Evolutionary conservation across 1,139 yeast species (phyloP).

Genomic region (Zygotorulaspora mrakii): DNA sequence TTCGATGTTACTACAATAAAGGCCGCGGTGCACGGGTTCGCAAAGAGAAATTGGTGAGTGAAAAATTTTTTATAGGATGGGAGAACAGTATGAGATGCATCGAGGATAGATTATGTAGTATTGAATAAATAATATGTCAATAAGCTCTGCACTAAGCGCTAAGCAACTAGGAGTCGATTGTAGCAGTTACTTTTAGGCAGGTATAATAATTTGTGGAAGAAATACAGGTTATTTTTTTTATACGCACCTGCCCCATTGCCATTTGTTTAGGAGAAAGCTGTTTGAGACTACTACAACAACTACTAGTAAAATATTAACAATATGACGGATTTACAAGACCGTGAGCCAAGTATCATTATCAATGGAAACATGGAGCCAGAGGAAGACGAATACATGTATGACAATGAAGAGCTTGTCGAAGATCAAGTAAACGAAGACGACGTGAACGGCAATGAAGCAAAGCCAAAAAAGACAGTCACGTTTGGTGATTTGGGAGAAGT

Average conservation of each 20-base stretch:
- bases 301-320: slow-evolving; percentile 27
- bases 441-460: slow-evolving; percentile 28
- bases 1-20: background rate
- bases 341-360: slow-evolving; percentile 79
- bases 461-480: slow-evolving; percentile 72
- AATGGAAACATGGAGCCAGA: slow-evolving; percentile 60
- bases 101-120: slow-evolving; percentile 2
- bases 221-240: too few relatives aligned
- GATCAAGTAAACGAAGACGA: slow-evolving; percentile 34
- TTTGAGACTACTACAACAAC: too few relatives aligned
- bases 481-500: slow-evolving; percentile 67
- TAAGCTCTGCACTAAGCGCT: background rate
- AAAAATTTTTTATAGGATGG: slow-evolving; percentile 3
- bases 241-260: too few relatives aligned
- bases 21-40: slow-evolving; percentile 1
- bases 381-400: slow-evolving; percentile 41
- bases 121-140: background rate
- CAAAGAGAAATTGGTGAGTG: slow-evolving; percentile 1
- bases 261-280: background rate
- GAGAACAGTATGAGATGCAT: slow-evolving; percentile 1
- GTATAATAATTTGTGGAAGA: slow-evolving; percentile 1
- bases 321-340: slow-evolving; percentile 74
- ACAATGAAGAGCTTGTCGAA: slow-evolving; percentile 38
- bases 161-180: background rate
- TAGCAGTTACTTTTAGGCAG: background rate